Conservation (phyloP, 495 filamentous ascomycete species). For the Lophiotrema nucula region DNA sequence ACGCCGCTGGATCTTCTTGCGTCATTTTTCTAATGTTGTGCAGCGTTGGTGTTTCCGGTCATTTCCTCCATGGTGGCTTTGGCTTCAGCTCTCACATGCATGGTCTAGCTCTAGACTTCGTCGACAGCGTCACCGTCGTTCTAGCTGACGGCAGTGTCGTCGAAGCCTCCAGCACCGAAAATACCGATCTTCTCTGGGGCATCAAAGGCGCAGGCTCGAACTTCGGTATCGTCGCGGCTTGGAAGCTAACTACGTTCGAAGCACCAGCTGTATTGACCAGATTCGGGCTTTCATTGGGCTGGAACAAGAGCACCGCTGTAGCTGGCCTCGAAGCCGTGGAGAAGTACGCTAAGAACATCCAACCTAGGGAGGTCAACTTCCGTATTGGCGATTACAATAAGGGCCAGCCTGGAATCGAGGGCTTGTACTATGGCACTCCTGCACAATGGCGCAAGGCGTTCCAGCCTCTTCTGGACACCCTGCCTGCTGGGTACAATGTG, state of each 20-base stretch:
- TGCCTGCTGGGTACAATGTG: conserved; percentile 1
- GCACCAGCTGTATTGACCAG: conserved; percentile 44
- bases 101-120: conserved; percentile 62
- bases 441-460: conserved; percentile 4
- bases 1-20: background rate
- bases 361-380: conserved; percentile 16
- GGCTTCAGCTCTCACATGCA: conserved; percentile 61
- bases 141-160: conserved; percentile 56
- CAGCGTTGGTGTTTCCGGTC: conserved; percentile 65
- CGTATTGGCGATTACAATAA: conserved; percentile 11
- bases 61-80: conserved; percentile 67
- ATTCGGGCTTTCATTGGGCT: conserved; percentile 2
- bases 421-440: conserved; percentile 14
- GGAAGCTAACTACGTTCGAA: conserved; percentile 57
- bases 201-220: conserved; percentile 58
- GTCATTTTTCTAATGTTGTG: background rate
- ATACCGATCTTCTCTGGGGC: conserved; percentile 48
- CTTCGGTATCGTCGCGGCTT: conserved; percentile 64
- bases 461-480: conserved; percentile 6
- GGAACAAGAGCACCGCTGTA: conserved; percentile 11
- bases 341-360: conserved; percentile 6
- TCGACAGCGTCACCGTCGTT: conserved; percentile 61
- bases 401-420: conserved; percentile 8
- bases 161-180: conserved; percentile 39
- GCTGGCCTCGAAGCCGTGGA: conserved; percentile 13